phyloP scores from a whole-genome alignment of 2,329 filamentous ascomycete species.

The Endoconidiophora polonica region DNA sequence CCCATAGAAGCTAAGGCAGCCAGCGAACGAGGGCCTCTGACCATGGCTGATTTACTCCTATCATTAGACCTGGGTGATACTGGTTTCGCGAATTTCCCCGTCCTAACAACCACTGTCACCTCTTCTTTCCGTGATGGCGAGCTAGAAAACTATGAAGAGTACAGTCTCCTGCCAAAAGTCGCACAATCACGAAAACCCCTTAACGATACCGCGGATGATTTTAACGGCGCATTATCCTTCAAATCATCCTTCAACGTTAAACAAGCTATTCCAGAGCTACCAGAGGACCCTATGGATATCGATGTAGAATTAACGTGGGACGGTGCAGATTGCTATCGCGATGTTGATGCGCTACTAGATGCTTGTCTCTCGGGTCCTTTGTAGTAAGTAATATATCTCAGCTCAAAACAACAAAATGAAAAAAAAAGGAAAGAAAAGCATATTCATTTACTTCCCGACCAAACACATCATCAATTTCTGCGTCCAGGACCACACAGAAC shows the following conservation, averaged over 20 bases:
- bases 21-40: constrained; percentile 52
- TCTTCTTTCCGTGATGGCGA: constrained; percentile 61
- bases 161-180: constrained; percentile 29
- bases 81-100: constrained; percentile 61
- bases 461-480: too few relatives aligned
- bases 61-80: constrained; percentile 60
- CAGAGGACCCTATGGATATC: constrained; percentile 41
- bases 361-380: constrained; percentile 30
- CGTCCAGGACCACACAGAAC: too few relatives aligned
- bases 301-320: constrained; percentile 46
- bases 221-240: constrained; percentile 28
- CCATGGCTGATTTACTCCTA: constrained; percentile 62
- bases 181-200: constrained; percentile 12
- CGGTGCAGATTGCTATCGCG: constrained; percentile 36
- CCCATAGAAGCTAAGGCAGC: constrained; percentile 68
- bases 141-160: constrained; percentile 48
- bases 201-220: constrained; percentile 18
- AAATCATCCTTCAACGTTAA: constrained; percentile 3
- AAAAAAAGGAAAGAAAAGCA: neutral
- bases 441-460: too few relatives aligned
- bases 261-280: neutral
- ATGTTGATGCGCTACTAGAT: constrained; percentile 40
- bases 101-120: constrained; percentile 53
- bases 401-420: neutral
- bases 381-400: constrained; percentile 2